Base-by-base conservation (phyloP, 2,329 filamentous ascomycete species). In the Curvularia lunata region DNA sequence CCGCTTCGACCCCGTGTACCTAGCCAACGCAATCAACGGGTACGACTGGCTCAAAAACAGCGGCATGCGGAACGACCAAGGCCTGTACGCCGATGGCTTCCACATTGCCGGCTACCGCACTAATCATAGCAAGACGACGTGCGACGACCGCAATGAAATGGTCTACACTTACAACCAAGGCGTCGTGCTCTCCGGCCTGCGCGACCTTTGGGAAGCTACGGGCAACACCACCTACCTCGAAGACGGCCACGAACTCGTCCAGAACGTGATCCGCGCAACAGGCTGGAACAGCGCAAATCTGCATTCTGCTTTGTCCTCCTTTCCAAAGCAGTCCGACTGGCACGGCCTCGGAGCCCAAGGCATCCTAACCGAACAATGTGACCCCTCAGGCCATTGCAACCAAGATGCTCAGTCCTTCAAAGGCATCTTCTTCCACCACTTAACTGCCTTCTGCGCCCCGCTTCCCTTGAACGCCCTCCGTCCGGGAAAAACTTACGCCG, bases 151-250 rank as follows among this genome's bases (percentile, higher is more conserved):
- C 48, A 91, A 97, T 75, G 87, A 93, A 66, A 94, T 92, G 88
- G 89, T 97, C 8, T 97, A 93, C 77, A 96, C 92, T 0, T 97
- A 98, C 80, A 98, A 98, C 77, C 94, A 98, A 76, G 94, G 93
- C 21, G 92, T 97, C 4, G 71, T 98, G 1, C 84, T 97, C 21
- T 92, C 91, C 4, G 93, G 92, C 12, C 85, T 92, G 54, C 86
- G 91, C 32, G 90, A 88, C 1, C 82, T 97, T 0, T 97, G 90
- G 86, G 84, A 91, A 61, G 87, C 87, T 13, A 97, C 91, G 0
- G 90, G 89, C 12, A 84, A 87, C n/a, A 75, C 80, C 1, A 82
- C 79, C 1, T 97, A 92, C 71, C 82, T 97, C 1, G 77, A 84
- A 19, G 92, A 97, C 56, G 94, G 91, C 0, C 92, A 97, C 75